Percentiles rank a stretch among this genome's conserved stretches.
These are phyloP conservation scores for Phyllostachys edulis DNA, from an alignment of 176 grass and related monocot genomes.

Conservation along the genomic window DNA sequence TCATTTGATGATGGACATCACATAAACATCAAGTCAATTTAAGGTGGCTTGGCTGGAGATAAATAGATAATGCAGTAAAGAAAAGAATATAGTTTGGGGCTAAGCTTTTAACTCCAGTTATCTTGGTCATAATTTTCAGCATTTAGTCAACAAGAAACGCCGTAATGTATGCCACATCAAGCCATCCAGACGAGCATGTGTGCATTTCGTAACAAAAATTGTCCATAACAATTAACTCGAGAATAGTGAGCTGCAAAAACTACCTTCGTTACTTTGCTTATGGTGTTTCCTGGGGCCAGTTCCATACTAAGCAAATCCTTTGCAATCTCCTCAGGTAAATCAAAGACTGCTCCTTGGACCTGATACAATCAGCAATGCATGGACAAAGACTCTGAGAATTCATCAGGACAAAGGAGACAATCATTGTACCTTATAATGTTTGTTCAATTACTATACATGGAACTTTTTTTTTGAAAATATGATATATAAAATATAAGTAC, in stretches of 20 bases:
- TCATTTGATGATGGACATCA: not conserved
- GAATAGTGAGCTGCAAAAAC: constrained; percentile 22
- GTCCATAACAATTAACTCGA: not conserved
- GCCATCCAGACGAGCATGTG: not conserved
- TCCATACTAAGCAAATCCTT: constrained; percentile 74
- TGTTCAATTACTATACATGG: constrained; percentile 2
- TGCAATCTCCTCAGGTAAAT: constrained; percentile 93
- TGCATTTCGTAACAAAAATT: not conserved
- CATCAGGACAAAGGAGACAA: not conserved
- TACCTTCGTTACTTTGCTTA: constrained; percentile 89
- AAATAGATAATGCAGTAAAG: not conserved
- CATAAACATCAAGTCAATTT: constrained; percentile 5
- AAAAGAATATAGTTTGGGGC: not conserved
- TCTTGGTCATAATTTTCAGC: not conserved
- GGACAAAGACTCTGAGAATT: not conserved
- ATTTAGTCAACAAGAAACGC: not conserved
- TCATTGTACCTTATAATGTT: not conserved
- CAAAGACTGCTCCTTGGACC: constrained; percentile 94
- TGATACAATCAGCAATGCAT: constrained; percentile 46
- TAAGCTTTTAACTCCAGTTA: constrained; percentile 10
- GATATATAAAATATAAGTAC: not conserved
- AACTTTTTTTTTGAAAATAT: not conserved
- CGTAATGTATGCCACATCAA: constrained; percentile 3
- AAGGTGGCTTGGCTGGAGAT: constrained; percentile 22
- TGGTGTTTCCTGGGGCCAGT: constrained; percentile 75